phyloP scores from a whole-genome alignment of 371 early-diverging fungal genomes.

The Circinella minor region DNA sequence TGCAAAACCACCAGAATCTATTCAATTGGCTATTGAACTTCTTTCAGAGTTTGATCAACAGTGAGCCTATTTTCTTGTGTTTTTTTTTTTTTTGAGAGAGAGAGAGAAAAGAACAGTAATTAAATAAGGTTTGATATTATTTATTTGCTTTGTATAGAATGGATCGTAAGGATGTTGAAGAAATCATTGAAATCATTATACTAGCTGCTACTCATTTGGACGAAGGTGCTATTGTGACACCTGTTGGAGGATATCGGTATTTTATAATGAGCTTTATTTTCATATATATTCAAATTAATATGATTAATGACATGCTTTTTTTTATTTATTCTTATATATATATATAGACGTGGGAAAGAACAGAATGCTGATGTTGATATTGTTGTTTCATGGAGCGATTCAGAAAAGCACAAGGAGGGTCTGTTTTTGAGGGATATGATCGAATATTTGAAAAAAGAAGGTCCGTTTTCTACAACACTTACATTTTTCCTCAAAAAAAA shows the following conservation, averaged over 20 bases:
- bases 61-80: conserved; percentile 15
- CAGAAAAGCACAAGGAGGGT: conserved; percentile 15
- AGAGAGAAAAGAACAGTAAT: no score
- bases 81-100: no score
- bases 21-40: conserved; percentile 41
- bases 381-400: conserved; percentile 40
- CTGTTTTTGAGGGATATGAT: conserved; percentile 33
- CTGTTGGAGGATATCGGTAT: conserved; percentile 59
- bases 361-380: conserved; percentile 59
- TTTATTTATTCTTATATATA: no score
- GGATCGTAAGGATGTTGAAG: conserved; percentile 48
- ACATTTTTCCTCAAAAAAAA: neutral
- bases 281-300: no score
- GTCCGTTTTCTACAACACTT: conserved; percentile 6
- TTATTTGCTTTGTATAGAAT: conserved; percentile 25
- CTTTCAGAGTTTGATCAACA: conserved; percentile 44
- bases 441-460: conserved; percentile 25
- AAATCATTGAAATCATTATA: conserved; percentile 45
- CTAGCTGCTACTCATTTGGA: conserved; percentile 32
- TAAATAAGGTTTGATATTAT: no score
- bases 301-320: no score
- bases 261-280: no score
- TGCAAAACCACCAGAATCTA: conserved; percentile 30
- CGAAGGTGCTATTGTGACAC: conserved; percentile 26
- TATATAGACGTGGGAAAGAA: conserved; percentile 49